A percentile compares a stretch with the other conserved stretches of the same genome.
phyloP scores from a whole-genome alignment of 2,329 filamentous ascomycete species.

The Ramichloridium luteum region DNA sequence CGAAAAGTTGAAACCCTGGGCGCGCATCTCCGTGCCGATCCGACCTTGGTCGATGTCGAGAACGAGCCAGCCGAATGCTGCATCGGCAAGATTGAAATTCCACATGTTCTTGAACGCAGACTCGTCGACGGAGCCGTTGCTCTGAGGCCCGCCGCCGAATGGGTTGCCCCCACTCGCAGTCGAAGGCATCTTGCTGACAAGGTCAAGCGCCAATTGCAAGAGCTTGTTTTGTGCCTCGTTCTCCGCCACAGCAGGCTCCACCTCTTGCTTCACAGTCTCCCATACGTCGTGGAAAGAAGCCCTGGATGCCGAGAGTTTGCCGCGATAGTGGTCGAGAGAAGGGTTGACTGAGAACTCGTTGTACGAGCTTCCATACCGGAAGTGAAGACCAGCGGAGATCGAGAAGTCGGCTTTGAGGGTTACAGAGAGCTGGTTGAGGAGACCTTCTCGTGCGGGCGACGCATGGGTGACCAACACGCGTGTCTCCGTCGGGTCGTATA shows the following conservation, averaged over 20 bases:
- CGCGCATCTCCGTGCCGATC: constrained; percentile 96
- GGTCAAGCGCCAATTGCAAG: constrained; percentile 76
- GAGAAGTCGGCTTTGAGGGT: constrained; percentile 97
- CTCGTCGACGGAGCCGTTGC: constrained; percentile 85
- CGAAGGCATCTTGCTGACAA: constrained; percentile 96
- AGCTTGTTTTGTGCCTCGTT: constrained; percentile 91
- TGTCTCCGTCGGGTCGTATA: constrained; percentile 96
- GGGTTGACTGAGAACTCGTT: constrained; percentile 99
- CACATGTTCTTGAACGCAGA: constrained; percentile 99
- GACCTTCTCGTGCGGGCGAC: constrained; percentile 88
- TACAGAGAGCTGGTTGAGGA: constrained; percentile 94
- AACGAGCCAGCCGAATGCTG: constrained; percentile 91
- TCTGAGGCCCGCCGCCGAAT: constrained; percentile 72
- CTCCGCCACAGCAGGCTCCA: constrained; percentile 83
- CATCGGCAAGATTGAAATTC: constrained; percentile 98
- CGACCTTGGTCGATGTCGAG: constrained; percentile 89
- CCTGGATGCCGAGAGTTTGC: constrained; percentile 94
- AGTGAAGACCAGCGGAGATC: constrained; percentile 91
- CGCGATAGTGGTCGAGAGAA: constrained; percentile 93
- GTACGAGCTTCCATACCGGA: constrained; percentile 97
- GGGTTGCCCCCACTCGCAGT: constrained; percentile 93
- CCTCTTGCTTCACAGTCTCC: constrained; percentile 95
- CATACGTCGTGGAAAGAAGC: constrained; percentile 98
- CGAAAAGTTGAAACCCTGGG: constrained; percentile 98
- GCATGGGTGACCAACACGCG: constrained; percentile 94